Evolutionary conservation across 192 early-diverging fungal genomes (phyloP), one percentile per base, ranked within the genome.

Genomic region (Linnemannia zychae): DNA sequence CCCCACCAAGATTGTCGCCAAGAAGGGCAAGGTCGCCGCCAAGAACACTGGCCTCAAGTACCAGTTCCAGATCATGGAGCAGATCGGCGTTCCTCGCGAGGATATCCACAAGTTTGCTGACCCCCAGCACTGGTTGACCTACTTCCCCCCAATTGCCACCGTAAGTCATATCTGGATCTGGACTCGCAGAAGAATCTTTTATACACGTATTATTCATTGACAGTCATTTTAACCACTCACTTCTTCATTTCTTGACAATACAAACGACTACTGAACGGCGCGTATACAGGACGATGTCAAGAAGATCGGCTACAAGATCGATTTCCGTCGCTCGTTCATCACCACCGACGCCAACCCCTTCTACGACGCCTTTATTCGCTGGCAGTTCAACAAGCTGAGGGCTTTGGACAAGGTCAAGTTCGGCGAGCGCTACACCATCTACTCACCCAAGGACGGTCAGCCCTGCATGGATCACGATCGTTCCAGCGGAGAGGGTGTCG

Each of bases 381-480:
- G 98, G 98, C 98, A 99, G 86, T 98, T 99, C 90, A 96, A 95
- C 90, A 95, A 94, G 77, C 92, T 99, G 53, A 89, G 90, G 69
- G 90, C 88, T 12, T 88, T 94, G 87, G 77, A 90, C 44, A 97
- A 98, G 89, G 92, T 99, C 84, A 96, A 97, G 82, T 99, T 97
- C 85, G 98, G 97, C 74, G 94, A 99, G 87, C 93, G 98, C 40
- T 97, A 98, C 88, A 99, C 98, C 18, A 97, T 99, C 77, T 99
- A 97, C 90, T 99, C 97, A 40, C 92, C 96, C 71, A 88, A 96
- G 47, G 98, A 99, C 87, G 94, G 93, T 9, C 98, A 99, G 88
- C 96, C 98, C 60, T 99, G 98, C 89, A 98, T 99, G 98, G 98
- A 99, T 89, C 98, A 99, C 89, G 98, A 99, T 89, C 96, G 98